Evolutionary conservation across 176 grass and related monocot species (phyloP).

Genomic region (Puccinellia tenuiflora): DNA sequence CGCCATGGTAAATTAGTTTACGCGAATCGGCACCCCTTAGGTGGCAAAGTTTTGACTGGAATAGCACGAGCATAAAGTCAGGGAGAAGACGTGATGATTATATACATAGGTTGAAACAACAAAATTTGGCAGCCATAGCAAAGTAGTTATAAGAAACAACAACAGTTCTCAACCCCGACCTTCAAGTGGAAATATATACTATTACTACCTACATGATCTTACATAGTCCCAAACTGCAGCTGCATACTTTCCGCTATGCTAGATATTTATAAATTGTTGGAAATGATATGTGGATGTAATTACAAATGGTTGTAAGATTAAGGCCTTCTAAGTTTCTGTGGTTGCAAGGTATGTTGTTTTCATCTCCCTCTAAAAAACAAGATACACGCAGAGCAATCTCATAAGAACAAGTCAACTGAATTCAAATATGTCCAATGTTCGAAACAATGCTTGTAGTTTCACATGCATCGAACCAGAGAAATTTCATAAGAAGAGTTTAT

Average conservation of each 20-base stretch:
- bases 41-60: slow-evolving; percentile 78
- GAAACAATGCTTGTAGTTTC: background rate
- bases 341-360: background rate
- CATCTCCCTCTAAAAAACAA: slow-evolving; percentile 8
- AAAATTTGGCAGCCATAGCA: background rate
- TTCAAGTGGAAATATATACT: background rate
- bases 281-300: background rate
- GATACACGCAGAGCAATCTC: slow-evolving; percentile 1
- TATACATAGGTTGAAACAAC: background rate
- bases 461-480: background rate
- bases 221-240: background rate
- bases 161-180: background rate
- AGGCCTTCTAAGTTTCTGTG: background rate
- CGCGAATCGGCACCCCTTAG: slow-evolving; percentile 58
- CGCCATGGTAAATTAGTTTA: slow-evolving; percentile 64
- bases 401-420: background rate
- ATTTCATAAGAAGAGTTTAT: background rate
- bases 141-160: slow-evolving; percentile 12
- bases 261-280: background rate
- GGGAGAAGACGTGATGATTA: background rate
- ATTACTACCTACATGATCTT: background rate
- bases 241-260: background rate
- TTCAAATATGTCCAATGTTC: background rate
- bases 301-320: background rate
- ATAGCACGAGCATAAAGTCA: slow-evolving; percentile 21